phyloP scores from a whole-genome alignment of 208 protist species.

The Strigomonas oncopelti region DNA sequence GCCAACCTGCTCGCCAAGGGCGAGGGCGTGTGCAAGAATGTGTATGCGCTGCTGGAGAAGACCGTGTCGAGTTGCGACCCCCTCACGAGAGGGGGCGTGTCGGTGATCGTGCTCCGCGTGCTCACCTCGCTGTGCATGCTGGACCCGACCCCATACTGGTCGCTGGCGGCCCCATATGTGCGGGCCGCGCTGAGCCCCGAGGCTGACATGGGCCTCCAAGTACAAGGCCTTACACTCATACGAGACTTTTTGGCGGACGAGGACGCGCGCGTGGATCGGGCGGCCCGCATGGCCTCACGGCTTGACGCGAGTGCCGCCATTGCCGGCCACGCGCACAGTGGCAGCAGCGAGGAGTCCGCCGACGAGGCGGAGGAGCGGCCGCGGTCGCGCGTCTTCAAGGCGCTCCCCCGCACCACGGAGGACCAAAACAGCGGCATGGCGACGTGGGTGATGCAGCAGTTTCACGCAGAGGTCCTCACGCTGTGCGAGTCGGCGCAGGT shows the following conservation, averaged over 20 bases:
- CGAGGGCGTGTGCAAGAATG: conserved; percentile 62
- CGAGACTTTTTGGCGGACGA: conserved; percentile 83
- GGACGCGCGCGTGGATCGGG: conserved; percentile 60
- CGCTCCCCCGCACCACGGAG: conserved; percentile 11
- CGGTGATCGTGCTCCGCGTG: conserved; percentile 67
- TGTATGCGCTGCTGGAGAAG: conserved; percentile 51
- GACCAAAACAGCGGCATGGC: conserved; percentile 87
- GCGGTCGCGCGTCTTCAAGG: neutral
- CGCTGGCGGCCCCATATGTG: conserved; percentile 44
- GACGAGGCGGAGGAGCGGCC: conserved; percentile 3
- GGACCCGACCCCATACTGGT: conserved; percentile 67
- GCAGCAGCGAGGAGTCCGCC: conserved; percentile 3
- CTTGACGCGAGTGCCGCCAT: conserved; percentile 8
- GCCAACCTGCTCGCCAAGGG: conserved; percentile 55
- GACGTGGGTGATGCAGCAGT: conserved; percentile 78
- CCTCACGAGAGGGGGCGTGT: conserved; percentile 22
- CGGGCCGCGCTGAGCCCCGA: conserved; percentile 31
- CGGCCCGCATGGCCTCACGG: conserved; percentile 24
- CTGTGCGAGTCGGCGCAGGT: conserved; percentile 31
- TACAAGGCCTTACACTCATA: conserved; percentile 72
- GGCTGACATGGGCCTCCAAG: conserved; percentile 35
- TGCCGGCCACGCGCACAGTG: neutral
- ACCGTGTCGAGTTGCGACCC: conserved; percentile 35
- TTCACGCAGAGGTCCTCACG: conserved; percentile 44
- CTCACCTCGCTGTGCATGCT: conserved; percentile 78